Percentiles rank a stretch among this genome's conserved stretches.
These are phyloP conservation scores for Ceratocystis eucalypticola DNA, from an alignment of 2,329 filamentous ascomycete species.

Conservation along the genomic window DNA sequence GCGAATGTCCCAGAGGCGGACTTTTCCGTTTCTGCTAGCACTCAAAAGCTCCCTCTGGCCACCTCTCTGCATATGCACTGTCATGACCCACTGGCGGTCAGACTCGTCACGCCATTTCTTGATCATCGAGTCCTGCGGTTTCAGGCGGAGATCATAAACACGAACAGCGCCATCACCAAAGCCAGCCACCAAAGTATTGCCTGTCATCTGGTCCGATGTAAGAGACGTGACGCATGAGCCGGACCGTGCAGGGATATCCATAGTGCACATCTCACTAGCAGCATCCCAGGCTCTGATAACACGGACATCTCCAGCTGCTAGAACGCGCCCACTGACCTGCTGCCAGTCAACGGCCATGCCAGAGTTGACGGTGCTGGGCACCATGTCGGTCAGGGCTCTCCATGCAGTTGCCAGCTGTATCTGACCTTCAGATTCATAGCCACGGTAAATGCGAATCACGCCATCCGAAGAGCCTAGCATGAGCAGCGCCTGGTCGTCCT, in stretches of 20 bases:
- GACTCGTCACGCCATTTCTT: constrained; percentile 89
- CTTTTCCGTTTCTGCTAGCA: constrained; percentile 81
- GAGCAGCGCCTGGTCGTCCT: constrained; percentile 87
- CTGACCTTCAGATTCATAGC: constrained; percentile 65
- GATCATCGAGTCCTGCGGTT: constrained; percentile 81
- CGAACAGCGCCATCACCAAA: constrained; percentile 92
- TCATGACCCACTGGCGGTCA: constrained; percentile 81
- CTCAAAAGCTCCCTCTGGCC: constrained; percentile 83
- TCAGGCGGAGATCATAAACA: constrained; percentile 79
- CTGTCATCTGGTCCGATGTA: constrained; percentile 95
- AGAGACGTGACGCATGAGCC: constrained; percentile 91
- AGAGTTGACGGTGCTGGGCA: constrained; percentile 85
- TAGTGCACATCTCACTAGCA: constrained; percentile 78
- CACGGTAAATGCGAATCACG: constrained; percentile 81
- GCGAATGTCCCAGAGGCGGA: constrained; percentile 91
- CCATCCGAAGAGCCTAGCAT: constrained; percentile 95
- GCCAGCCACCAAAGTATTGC: constrained; percentile 87
- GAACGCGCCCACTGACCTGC: constrained; percentile 83
- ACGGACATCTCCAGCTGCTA: constrained; percentile 93
- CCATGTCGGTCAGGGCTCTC: constrained; percentile 82
- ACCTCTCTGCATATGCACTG: constrained; percentile 91
- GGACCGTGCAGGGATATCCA: constrained; percentile 87
- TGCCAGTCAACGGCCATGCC: constrained; percentile 98
- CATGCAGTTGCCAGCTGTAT: constrained; percentile 83
- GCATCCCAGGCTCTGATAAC: constrained; percentile 96